Conservation (phyloP, 2,329 filamentous ascomycete genomes). For the Periconia sp. region DNA sequence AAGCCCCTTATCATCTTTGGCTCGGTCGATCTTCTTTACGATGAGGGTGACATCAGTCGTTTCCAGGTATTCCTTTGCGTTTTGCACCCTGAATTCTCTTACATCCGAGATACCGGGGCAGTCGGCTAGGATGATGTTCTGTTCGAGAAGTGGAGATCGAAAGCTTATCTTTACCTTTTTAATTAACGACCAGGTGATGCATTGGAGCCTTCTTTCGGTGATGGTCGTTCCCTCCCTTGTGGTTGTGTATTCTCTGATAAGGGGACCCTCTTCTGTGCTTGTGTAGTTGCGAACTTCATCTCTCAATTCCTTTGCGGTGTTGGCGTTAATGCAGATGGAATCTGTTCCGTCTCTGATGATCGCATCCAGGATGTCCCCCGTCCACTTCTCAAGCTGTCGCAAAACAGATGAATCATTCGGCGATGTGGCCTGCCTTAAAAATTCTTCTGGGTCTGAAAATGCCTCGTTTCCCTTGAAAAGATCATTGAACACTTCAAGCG, state of each 20-base stretch:
- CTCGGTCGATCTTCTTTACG: conserved; percentile 18
- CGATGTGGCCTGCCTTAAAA: too few species aligned
- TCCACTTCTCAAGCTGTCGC: too few species aligned
- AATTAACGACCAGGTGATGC: conserved; percentile 25
- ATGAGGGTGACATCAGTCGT: conserved; percentile 20
- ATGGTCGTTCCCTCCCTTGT: too few species aligned
- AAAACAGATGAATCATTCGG: too few species aligned
- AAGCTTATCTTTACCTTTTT: conserved; percentile 13
- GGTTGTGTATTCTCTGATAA: too few species aligned
- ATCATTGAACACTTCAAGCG: too few species aligned
- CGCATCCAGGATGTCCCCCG: too few species aligned
- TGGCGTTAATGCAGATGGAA: too few species aligned
- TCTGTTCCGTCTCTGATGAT: too few species aligned
- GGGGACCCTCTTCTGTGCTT: conserved; percentile 1
- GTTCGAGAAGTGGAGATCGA: conserved; percentile 7
- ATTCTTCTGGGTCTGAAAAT: too few species aligned
- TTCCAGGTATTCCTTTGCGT: conserved; percentile 16
- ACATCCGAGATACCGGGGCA: conserved; percentile 18
- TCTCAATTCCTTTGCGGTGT: conserved; percentile 5
- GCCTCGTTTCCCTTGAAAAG: too few species aligned
- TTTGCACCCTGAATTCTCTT: conserved; percentile 12
- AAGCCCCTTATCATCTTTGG: conserved; percentile 8
- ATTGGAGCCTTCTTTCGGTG: conserved; percentile 11
- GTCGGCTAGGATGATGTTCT: conserved; percentile 18
- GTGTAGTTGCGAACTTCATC: conserved; percentile 15